Conservation (phyloP, 306 rosid genomes). For the Medicago arabica region DNA sequence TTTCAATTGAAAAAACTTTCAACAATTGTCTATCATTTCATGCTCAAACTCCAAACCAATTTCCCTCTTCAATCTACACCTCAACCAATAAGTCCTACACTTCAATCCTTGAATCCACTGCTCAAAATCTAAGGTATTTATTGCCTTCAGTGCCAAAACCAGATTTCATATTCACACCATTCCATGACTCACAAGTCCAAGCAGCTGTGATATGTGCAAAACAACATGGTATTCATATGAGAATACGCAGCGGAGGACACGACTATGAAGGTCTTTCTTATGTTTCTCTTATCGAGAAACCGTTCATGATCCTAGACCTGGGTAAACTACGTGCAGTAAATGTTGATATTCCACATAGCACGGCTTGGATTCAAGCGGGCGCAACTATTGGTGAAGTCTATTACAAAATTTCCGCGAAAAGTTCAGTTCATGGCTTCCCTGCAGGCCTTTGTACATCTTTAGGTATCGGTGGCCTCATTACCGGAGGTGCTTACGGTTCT, state of each 20-base stretch:
- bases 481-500: slow-evolving; percentile 81
- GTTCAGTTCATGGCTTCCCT: slow-evolving; percentile 62
- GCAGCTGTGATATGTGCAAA: slow-evolving; percentile 66
- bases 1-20: slow-evolving; percentile 44
- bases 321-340: slow-evolving; percentile 44
- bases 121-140: slow-evolving; percentile 67
- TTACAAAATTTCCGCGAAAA: slow-evolving; percentile 57
- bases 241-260: slow-evolving; percentile 62
- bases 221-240: slow-evolving; percentile 56
- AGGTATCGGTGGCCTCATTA: slow-evolving; percentile 71
- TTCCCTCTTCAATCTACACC: slow-evolving; percentile 55
- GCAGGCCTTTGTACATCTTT: slow-evolving; percentile 68
- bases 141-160: slow-evolving; percentile 67
- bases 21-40: slow-evolving; percentile 53
- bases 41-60: slow-evolving; percentile 48
- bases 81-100: slow-evolving; percentile 52
- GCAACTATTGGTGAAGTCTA: slow-evolving; percentile 72
- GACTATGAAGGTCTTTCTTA: slow-evolving; percentile 65
- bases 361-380: slow-evolving; percentile 72
- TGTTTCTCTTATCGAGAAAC: slow-evolving; percentile 49
- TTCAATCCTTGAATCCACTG: slow-evolving; percentile 66
- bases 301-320: slow-evolving; percentile 50
- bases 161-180: slow-evolving; percentile 64
- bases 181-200: slow-evolving; percentile 66
- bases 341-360: slow-evolving; percentile 45